Base-by-base conservation (phyloP, 495 filamentous ascomycete genomes). In the Trichodelitschia bisporula region DNA sequence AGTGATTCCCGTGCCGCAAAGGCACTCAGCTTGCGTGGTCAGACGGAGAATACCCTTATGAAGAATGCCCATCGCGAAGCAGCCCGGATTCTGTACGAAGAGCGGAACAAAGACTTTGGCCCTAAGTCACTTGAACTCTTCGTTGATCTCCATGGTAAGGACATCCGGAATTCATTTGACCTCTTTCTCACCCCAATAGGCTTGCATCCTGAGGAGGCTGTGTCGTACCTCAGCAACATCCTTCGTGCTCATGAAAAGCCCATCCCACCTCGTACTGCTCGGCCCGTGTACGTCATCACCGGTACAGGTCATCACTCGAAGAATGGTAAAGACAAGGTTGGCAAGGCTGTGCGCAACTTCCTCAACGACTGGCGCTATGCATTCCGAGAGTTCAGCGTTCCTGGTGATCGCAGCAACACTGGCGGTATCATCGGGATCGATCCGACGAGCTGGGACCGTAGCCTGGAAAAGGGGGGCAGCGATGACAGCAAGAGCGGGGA, bases 271-370 rank as follows among this genome's bases (percentile, higher is more conserved):
- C 12, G 29, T 4, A 40, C 48, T 19, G 33, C 44, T 2, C 41
- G 62, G n/a, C 72, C 83, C 2, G 63, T 95, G 18, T 99, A 95
- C 42, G 83, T 80, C 28, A 95, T 95, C 43, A 91, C 80, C 3
- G 86, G 86, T 34, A 93, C 86, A 4, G 84, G 84, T 6, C 89
- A 99, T 42, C 89, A 95, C 46, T 90, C 79, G 40, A 95, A 95
- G 58, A 86, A 90, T 44, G 86, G 86, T 39, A 95, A 93, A 50
- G 89, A 99, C 48, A 99, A 99, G 51, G 74, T 99, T 18, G 84
- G 84, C 36, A 93, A 92, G 55, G 78, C 82, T 4, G 66, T 99
- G 38, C 70, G 84, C 31, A 62, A 57, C 26, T 99, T 89, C 54
- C 57, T 99, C 16, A 84, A 84, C 41, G 84, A 95, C 42, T 91